These are phyloP conservation scores for Fusarium abutilonis DNA, from an alignment of 2,329 filamentous ascomycete genomes.

Conservation along the genomic window DNA sequence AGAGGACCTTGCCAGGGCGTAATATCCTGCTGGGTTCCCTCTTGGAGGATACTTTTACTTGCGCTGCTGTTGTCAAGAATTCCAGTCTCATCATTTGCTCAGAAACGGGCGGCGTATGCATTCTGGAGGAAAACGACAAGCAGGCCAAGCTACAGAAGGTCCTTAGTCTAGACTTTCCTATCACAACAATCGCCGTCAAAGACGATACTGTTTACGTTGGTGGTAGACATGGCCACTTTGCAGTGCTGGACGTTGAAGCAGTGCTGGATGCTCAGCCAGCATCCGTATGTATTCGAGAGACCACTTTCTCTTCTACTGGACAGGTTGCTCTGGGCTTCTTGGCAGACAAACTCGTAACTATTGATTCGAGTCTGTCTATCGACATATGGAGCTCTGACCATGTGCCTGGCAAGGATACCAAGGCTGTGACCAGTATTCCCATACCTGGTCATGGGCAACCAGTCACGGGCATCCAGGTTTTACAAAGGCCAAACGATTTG, in stretches of 20 bases:
- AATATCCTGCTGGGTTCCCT: constrained; percentile 87
- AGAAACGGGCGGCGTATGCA: constrained; percentile 87
- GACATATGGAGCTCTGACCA: constrained; percentile 68
- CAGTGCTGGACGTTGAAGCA: constrained; percentile 61
- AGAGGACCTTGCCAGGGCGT: constrained; percentile 79
- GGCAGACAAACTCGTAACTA: constrained; percentile 72
- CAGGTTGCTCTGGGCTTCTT: constrained; percentile 77
- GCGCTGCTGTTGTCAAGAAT: constrained; percentile 74
- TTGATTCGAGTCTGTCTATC: constrained; percentile 80
- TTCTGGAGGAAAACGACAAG: constrained; percentile 80
- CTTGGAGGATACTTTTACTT: constrained; percentile 85
- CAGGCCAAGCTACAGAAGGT: constrained; percentile 76
- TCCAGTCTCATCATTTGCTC: constrained; percentile 84
- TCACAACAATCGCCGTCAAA: constrained; percentile 73
- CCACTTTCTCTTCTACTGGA: constrained; percentile 53
- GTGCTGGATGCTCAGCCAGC: constrained; percentile 55
- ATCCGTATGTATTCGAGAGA: constrained; percentile 53
- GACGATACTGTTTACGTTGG: constrained; percentile 72
- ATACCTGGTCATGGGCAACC: constrained; percentile 72
- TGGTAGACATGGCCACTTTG: constrained; percentile 70
- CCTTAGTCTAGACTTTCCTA: constrained; percentile 71
- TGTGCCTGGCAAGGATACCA: constrained; percentile 52
- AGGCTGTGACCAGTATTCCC: constrained; percentile 59
- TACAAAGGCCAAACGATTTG: constrained; percentile 68
- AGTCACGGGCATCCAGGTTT: constrained; percentile 76